Evolutionary conservation across 495 filamentous ascomycete species (phyloP), one percentile per base, ranked within the genome.

Genomic region (Durotheca rogersii): DNA sequence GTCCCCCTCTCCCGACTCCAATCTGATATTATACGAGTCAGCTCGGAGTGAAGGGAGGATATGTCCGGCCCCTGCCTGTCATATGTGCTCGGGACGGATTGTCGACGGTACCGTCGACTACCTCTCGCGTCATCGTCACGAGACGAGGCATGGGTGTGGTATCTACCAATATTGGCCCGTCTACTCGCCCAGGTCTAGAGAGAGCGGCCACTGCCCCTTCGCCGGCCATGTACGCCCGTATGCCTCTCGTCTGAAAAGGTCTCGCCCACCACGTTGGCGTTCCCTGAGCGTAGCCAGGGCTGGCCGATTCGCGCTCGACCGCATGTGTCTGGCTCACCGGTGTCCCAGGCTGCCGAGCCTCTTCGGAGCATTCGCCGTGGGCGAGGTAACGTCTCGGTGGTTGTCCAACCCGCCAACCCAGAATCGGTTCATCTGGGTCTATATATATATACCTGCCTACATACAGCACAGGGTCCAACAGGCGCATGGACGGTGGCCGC

Each of bases 241-340:
- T n/a, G 47, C 41, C 18, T 25, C 44, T 25, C 29, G n/a, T 29
- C 33, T 33, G n/a, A 51, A 29, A 43, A 51, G 30, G 16, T 5
- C 25, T 53, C 41, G 23, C 9, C 23, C 23, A 27, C 20, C 29
- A 34, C 40, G 37, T 51, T 54, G 40, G 50, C 23, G 51, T 43
- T 41, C 30, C 36, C 41, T 29, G 47, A 2, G 36, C 36, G n/a
- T n/a, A n/a, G n/a, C 35, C 27, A 46, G 27, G 18, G 31, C 9
- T 42, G 33, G 50, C 56, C 36, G 50, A 59, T 54, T 59, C 50
- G 56, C 41, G 42, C 41, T 54, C 21, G 19, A 30, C 30, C 19
- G 23, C 36, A 40, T 41, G 21, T 17, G 16, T 31, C 37, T 51
- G 37, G 34, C 48, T 36, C 43, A 44, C 21, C 44, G 55, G 40